Conservation (phyloP, 2,329 filamentous ascomycete species). For the Xylariaceae sp. region DNA sequence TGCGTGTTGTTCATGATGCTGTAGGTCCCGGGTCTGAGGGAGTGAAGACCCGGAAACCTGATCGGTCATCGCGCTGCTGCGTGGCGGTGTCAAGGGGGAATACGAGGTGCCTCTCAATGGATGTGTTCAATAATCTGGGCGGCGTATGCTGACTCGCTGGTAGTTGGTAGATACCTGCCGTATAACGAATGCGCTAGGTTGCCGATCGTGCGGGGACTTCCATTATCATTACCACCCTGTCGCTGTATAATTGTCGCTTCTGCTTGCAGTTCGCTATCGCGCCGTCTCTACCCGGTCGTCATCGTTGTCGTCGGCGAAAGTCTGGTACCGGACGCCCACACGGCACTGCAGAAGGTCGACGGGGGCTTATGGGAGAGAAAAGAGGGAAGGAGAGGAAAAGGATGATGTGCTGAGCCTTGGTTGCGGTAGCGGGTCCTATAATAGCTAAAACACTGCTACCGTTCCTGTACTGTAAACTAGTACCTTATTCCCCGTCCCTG, state of each 20-base stretch:
- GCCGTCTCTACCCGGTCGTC: slow-evolving; percentile 27
- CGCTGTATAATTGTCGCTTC: slow-evolving; percentile 14
- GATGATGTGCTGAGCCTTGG: background rate
- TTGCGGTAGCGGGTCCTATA: slow-evolving; percentile 14
- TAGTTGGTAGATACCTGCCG: slow-evolving; percentile 13
- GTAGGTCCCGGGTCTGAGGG: slow-evolving; percentile 40
- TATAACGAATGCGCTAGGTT: slow-evolving; percentile 28
- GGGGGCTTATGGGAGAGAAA: slow-evolving; percentile 5
- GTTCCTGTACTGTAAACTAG: slow-evolving; percentile 11
- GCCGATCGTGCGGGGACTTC: slow-evolving; percentile 30
- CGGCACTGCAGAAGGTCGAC: slow-evolving; percentile 9
- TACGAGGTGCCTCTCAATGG: slow-evolving; percentile 29
- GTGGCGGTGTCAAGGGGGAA: slow-evolving; percentile 35
- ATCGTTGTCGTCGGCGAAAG: slow-evolving; percentile 24
- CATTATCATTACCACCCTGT: slow-evolving; percentile 27
- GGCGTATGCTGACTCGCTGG: slow-evolving; percentile 28
- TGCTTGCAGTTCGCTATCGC: slow-evolving; percentile 17
- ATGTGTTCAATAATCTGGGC: slow-evolving; percentile 26
- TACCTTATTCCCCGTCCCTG: background rate
- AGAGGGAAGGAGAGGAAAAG: background rate
- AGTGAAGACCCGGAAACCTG: slow-evolving; percentile 43
- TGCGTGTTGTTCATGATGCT: slow-evolving; percentile 4
- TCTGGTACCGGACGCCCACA: slow-evolving; percentile 19
- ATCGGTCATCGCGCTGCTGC: slow-evolving; percentile 39
- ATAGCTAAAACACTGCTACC: slow-evolving; percentile 13